phyloP scores from a whole-genome alignment of 805 yeast species.

The Blastobotrys chiropterorum region DNA sequence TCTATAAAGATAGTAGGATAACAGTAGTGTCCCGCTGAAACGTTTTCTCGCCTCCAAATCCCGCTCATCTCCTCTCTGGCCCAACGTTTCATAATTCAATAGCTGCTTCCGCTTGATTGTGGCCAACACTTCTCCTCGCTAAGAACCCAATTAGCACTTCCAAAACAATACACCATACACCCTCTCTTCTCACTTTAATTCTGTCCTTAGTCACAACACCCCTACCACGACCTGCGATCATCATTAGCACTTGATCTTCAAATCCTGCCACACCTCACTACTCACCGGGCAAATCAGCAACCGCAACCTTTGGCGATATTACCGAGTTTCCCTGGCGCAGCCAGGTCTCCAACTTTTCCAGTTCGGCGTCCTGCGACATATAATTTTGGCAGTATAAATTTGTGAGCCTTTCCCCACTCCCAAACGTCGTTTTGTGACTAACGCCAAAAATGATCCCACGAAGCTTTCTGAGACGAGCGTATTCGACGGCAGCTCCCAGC shows the following conservation, averaged over 20 bases:
- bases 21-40: constrained; percentile 22
- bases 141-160: background rate
- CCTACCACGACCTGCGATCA: constrained; percentile 41
- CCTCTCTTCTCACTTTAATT: constrained; percentile 24
- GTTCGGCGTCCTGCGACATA: background rate
- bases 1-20: constrained; percentile 18
- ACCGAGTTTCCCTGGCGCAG: constrained; percentile 8
- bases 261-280: constrained; percentile 19
- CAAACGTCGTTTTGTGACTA: background rate
- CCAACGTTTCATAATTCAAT: constrained; percentile 37
- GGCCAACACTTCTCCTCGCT: constrained; percentile 40
- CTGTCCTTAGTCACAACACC: constrained; percentile 45
- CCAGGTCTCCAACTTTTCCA: constrained; percentile 8
- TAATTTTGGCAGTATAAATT: background rate
- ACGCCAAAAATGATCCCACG: background rate
- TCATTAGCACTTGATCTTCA: too few species aligned
- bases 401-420: background rate
- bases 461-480: background rate
- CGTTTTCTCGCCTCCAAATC: constrained; percentile 1
- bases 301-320: constrained; percentile 25
- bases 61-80: constrained; percentile 1
- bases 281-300: constrained; percentile 37
- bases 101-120: constrained; percentile 53
- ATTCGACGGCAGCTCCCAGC: background rate
- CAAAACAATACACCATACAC: constrained; percentile 1